Evolutionary conservation across 805 yeast genomes (phyloP).

Genomic region (Kazachstania bromeliacearum): DNA sequence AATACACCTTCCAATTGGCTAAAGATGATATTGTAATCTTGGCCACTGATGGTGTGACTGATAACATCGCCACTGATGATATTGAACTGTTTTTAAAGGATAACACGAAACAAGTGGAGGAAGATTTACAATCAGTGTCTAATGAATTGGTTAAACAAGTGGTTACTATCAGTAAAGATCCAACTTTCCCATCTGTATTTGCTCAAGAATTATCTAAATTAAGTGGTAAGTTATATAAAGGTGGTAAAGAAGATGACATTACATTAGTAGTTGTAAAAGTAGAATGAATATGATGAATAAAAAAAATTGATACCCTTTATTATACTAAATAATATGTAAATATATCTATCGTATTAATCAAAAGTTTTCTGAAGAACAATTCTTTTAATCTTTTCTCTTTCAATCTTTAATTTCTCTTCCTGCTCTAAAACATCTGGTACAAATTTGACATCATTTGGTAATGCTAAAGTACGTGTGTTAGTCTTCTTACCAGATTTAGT

Average conservation of each 20-base stretch:
- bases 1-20: slow-evolving; percentile 52
- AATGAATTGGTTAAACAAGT: slow-evolving; percentile 56
- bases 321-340: background rate
- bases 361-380: slow-evolving; percentile 37
- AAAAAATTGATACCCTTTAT: background rate
- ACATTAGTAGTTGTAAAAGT: slow-evolving; percentile 72
- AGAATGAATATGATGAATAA: too few species aligned
- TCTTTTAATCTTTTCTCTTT: slow-evolving; percentile 48
- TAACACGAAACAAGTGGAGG: slow-evolving; percentile 16
- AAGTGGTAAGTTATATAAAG: slow-evolving; percentile 40
- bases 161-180: slow-evolving; percentile 59
- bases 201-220: slow-evolving; percentile 45
- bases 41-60: slow-evolving; percentile 92
- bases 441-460: slow-evolving; percentile 48
- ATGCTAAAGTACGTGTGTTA: slow-evolving; percentile 34
- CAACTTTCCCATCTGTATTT: slow-evolving; percentile 72
- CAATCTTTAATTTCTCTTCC: slow-evolving; percentile 40
- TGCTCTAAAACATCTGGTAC: slow-evolving; percentile 44
- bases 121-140: slow-evolving; percentile 40
- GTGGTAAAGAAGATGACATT: slow-evolving; percentile 95
- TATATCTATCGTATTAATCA: slow-evolving; percentile 16
- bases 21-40: slow-evolving; percentile 70
- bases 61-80: slow-evolving; percentile 67
- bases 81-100: slow-evolving; percentile 61
- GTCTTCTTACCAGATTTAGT: slow-evolving; percentile 44